Evolutionary conservation across 164 flowering plant genomes (phyloP).

Genomic region (Warburgia ugandensis): DNA sequence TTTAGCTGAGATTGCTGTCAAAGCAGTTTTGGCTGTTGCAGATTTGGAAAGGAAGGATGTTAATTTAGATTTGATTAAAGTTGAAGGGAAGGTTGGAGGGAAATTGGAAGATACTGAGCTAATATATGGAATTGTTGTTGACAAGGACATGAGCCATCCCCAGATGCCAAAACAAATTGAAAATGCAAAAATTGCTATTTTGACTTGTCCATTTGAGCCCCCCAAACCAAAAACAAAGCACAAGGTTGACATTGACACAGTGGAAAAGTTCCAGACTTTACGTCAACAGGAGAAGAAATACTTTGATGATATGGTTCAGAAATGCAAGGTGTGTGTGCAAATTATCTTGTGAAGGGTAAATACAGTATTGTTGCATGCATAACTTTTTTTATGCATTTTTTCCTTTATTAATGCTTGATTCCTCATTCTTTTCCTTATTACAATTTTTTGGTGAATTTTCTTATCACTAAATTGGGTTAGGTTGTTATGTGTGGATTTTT

Average conservation of each 20-base stretch:
- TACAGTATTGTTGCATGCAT: neutral
- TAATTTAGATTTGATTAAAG: constrained; percentile 84
- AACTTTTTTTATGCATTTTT: no score
- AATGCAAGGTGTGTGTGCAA: constrained; percentile 65
- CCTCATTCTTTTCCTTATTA: no score
- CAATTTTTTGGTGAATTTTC: no score
- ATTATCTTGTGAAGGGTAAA: neutral
- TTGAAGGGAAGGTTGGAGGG: constrained; percentile 98
- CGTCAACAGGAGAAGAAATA: constrained; percentile 86
- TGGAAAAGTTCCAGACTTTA: constrained; percentile 88
- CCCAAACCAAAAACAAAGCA: constrained; percentile 99
- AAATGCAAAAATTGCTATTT: constrained; percentile 90
- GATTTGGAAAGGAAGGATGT: constrained; percentile 98
- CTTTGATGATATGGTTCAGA: constrained; percentile 96
- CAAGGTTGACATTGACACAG: constrained; percentile 98
- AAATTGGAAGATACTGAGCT: constrained; percentile 94
- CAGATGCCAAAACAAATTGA: constrained; percentile 96
- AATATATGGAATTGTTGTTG: constrained; percentile 82
- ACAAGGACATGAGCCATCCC: constrained; percentile 99
- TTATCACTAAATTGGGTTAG: no score
- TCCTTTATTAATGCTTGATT: no score
- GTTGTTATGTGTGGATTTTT: no score
- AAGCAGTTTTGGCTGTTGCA: constrained; percentile 96
- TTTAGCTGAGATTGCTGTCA: constrained; percentile 96
- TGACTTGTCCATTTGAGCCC: constrained; percentile 99